Evolutionary conservation across 805 yeast genomes (phyloP).

Genomic region (Candida insectalens): DNA sequence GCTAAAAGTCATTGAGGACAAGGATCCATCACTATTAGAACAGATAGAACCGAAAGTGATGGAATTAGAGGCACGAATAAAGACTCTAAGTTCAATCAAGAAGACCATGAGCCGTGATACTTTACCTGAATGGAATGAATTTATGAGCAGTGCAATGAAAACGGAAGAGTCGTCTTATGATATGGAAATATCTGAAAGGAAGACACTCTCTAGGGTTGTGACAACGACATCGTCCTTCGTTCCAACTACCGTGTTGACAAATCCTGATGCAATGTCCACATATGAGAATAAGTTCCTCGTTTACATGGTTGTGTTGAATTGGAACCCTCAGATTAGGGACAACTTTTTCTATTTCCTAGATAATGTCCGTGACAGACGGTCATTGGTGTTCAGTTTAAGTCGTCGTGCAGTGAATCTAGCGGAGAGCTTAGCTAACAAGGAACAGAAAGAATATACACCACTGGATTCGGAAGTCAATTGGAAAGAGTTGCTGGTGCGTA

Average conservation of each 20-base stretch:
- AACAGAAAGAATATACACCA: conserved; percentile 4
- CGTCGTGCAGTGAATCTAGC: conserved; percentile 23
- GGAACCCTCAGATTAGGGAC: conserved; percentile 66
- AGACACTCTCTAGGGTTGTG: too few species aligned
- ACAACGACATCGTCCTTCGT: conserved; percentile 1
- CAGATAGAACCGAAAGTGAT: neutral
- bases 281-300: conserved; percentile 59
- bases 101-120: too few species aligned
- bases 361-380: conserved; percentile 17
- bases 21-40: conserved; percentile 6
- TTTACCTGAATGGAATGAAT: too few species aligned
- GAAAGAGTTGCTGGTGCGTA: too few species aligned
- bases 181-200: too few species aligned
- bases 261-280: conserved; percentile 24
- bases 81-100: too few species aligned
- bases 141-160: too few species aligned
- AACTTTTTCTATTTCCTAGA: conserved; percentile 47
- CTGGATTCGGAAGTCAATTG: too few species aligned
- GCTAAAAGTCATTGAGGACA: conserved; percentile 27
- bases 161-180: too few species aligned
- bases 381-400: conserved; percentile 20
- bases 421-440: conserved; percentile 13
- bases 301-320: conserved; percentile 64
- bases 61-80: neutral
- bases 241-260: too few species aligned